Evolutionary conservation across 345 rosid genomes (phyloP).

Genomic region (Bretschneidera sinensis): DNA sequence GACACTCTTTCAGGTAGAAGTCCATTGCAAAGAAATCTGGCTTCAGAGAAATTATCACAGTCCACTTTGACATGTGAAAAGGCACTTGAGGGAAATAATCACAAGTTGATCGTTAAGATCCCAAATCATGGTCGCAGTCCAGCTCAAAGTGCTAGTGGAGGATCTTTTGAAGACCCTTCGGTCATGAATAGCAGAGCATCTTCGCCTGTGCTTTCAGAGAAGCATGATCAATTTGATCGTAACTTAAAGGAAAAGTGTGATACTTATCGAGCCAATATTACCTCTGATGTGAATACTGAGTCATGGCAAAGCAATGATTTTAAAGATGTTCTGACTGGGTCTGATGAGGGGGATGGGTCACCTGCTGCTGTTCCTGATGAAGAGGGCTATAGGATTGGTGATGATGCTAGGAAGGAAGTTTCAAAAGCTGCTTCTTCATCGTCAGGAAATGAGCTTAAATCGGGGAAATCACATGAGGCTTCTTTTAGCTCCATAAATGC

Average conservation of each 20-base stretch:
- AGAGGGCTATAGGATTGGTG: constrained; percentile 35
- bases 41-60: constrained; percentile 55
- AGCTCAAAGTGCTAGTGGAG: constrained; percentile 58
- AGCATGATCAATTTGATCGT: constrained; percentile 48
- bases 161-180: constrained; percentile 57
- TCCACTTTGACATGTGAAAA: constrained; percentile 50
- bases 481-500: constrained; percentile 77
- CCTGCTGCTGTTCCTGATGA: constrained; percentile 41
- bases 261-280: constrained; percentile 29
- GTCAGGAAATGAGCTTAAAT: constrained; percentile 39
- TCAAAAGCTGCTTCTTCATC: constrained; percentile 37
- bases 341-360: constrained; percentile 49
- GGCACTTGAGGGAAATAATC: constrained; percentile 49
- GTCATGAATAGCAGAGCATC: constrained; percentile 50
- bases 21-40: constrained; percentile 36
- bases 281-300: constrained; percentile 44
- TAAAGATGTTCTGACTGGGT: constrained; percentile 42
- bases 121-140: constrained; percentile 76
- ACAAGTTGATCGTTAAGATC: constrained; percentile 67
- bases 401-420: constrained; percentile 41
- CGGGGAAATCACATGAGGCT: constrained; percentile 49
- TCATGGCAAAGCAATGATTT: constrained; percentile 62
- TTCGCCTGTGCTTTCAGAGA: constrained; percentile 54
- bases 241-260: constrained; percentile 44
- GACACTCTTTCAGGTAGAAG: constrained; percentile 48